Conservation (phyloP, 192 early-diverging fungal genomes). For the Podila clonocystis region DNA sequence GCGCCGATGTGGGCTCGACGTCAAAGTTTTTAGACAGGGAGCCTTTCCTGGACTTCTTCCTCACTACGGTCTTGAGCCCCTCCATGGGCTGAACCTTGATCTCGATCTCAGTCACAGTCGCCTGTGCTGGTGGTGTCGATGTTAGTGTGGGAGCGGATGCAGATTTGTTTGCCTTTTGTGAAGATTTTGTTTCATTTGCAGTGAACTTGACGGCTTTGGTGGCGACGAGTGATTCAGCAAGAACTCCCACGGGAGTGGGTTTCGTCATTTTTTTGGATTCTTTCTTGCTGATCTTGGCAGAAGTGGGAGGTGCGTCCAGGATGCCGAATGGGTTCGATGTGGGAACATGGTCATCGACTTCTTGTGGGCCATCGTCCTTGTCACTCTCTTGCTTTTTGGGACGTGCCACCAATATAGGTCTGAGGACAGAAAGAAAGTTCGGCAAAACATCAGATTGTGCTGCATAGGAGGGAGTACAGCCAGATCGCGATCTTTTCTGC, state of each 20-base stretch:
- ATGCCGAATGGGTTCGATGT: constrained; percentile 18
- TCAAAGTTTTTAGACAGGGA: constrained; percentile 2
- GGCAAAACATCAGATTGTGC: neutral
- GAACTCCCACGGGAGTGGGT: neutral
- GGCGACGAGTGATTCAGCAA: neutral
- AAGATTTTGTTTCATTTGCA: neutral
- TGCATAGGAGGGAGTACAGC: neutral
- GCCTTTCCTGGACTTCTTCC: constrained; percentile 2
- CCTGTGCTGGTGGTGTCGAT: neutral
- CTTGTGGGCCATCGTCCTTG: neutral
- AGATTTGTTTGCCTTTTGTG: neutral
- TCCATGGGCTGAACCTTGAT: neutral
- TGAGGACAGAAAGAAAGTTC: neutral
- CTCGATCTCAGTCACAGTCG: neutral
- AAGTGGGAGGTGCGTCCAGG: neutral
- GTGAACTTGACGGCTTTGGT: neutral
- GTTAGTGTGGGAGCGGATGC: neutral
- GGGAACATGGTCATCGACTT: constrained; percentile 10
- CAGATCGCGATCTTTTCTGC: neutral
- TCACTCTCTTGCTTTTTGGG: constrained; percentile 13
- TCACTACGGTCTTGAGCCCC: constrained; percentile 8
- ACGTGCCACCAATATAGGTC: neutral
- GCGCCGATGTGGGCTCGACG: neutral
- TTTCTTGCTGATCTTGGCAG: neutral
- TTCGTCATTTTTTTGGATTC: neutral